Conservation (phyloP, 306 rosid species). For the Malus domestica region ASM211411v1 NC_041795.1:27890001-27890500, state of each 20-base stretch:
- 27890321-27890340: slow-evolving; percentile 72
- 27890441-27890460: slow-evolving; percentile 82
- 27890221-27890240: background rate
- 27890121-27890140: slow-evolving; percentile 53
- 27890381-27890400: background rate
- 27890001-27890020: slow-evolving; percentile 90
- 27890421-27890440: slow-evolving; percentile 23
- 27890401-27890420: background rate
- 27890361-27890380: background rate
- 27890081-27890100: background rate
- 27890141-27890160: slow-evolving; percentile 70
- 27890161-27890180: slow-evolving; percentile 97
- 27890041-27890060: background rate
- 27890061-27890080: background rate
- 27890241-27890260: background rate
- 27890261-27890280: slow-evolving; percentile 12
- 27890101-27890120: slow-evolving; percentile 83
- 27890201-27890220: background rate
- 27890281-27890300: slow-evolving; percentile 94
- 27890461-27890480: slow-evolving; percentile 70
- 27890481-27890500: slow-evolving; percentile 62
- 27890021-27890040: slow-evolving; percentile 52
- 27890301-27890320: slow-evolving; percentile 52
- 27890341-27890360: slow-evolving; percentile 36
- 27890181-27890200: slow-evolving; percentile 66